Conservation (phyloP, 345 rosid species). For the Salix koriyanagi region DNA sequence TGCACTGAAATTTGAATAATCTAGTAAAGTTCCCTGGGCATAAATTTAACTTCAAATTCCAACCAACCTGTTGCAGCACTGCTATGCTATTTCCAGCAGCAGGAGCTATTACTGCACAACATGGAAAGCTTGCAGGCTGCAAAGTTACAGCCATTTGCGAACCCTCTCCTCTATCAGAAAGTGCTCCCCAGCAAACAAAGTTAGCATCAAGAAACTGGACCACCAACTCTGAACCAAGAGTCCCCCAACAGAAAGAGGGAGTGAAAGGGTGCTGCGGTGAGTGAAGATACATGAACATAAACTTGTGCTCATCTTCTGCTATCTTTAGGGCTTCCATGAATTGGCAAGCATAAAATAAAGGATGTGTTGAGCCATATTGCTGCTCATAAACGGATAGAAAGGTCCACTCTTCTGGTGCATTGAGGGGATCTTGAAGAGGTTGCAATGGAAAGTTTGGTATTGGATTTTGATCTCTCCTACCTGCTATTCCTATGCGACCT, state of each 20-base stretch:
- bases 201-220: conserved; percentile 54
- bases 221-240: conserved; percentile 47
- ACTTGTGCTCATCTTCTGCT: conserved; percentile 47
- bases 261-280: conserved; percentile 51
- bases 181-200: conserved; percentile 53
- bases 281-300: conserved; percentile 57
- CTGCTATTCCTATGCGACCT: conserved; percentile 24
- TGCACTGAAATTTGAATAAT: not conserved
- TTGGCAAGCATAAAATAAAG: conserved; percentile 47
- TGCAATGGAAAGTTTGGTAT: conserved; percentile 21
- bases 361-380: conserved; percentile 48
- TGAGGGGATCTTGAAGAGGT: conserved; percentile 20
- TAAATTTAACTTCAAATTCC: not conserved
- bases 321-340: conserved; percentile 45
- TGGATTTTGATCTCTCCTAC: conserved; percentile 34
- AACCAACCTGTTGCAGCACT: conserved; percentile 54
- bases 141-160: conserved; percentile 39
- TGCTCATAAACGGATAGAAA: conserved; percentile 50
- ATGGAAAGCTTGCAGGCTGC: conserved; percentile 47
- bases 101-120: conserved; percentile 51
- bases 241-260: conserved; percentile 50
- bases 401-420: conserved; percentile 38
- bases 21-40: not conserved
- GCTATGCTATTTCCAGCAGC: conserved; percentile 37
- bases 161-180: conserved; percentile 49